Evolutionary conservation across 352 stramenopile genomes (phyloP).

Genomic region (Pythium insidiosum): DNA sequence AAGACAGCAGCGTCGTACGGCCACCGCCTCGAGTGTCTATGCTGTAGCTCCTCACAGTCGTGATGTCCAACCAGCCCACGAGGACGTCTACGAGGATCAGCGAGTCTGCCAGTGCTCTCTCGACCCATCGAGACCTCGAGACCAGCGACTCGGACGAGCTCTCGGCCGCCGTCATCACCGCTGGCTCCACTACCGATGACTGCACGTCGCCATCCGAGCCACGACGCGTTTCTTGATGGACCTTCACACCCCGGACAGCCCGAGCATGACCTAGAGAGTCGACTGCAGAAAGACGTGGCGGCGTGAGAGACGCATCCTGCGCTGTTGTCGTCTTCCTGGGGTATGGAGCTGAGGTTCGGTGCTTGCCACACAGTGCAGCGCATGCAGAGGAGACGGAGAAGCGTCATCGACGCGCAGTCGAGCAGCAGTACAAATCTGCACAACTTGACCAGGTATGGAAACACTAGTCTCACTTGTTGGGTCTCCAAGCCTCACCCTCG

Average conservation of each 20-base stretch:
- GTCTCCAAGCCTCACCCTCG: background rate
- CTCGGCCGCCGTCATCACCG: too few relatives aligned
- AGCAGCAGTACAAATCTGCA: constrained; percentile 13
- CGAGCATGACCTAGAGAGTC: background rate
- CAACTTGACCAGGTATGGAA: constrained; percentile 18
- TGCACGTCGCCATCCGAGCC: background rate
- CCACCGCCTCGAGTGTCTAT: background rate
- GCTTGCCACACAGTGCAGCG: background rate
- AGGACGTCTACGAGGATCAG: background rate
- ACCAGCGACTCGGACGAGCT: background rate
- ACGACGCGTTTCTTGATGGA: too few relatives aligned
- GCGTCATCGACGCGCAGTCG: background rate
- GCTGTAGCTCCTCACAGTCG: background rate
- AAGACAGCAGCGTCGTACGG: background rate
- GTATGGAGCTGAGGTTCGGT: background rate
- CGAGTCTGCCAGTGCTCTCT: background rate
- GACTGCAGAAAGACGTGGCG: background rate
- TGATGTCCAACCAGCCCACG: background rate
- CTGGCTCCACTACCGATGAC: background rate
- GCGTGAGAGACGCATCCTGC: background rate
- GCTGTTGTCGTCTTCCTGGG: too few relatives aligned
- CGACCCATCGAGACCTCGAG: too few relatives aligned
- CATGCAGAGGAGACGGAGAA: constrained; percentile 7
- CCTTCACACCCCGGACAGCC: background rate
- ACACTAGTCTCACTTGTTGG: background rate